Evolutionary conservation across 176 grass and related monocot species (phyloP).

Genomic region (Aegilops longissima): DNA sequence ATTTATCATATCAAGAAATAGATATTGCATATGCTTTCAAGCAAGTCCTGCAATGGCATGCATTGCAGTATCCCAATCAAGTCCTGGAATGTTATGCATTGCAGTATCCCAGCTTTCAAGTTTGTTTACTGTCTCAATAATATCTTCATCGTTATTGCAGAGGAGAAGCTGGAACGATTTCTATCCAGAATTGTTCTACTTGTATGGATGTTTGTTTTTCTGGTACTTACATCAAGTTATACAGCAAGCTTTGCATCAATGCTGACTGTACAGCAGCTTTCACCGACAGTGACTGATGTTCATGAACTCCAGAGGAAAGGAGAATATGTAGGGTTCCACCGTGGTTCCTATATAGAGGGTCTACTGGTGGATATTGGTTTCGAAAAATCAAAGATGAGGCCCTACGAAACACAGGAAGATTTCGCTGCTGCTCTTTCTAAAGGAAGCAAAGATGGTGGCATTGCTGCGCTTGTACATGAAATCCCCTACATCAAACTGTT

Average conservation of each 20-base stretch:
- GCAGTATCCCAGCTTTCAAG: neutral
- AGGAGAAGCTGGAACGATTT: constrained; percentile 34
- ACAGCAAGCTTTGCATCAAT: constrained; percentile 70
- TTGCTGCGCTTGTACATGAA: constrained; percentile 44
- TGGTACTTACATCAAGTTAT: constrained; percentile 60
- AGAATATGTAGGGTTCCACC: constrained; percentile 37
- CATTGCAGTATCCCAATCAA: no score
- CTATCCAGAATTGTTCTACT: constrained; percentile 40
- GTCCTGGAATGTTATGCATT: neutral
- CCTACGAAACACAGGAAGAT: constrained; percentile 25
- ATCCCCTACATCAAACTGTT: constrained; percentile 50
- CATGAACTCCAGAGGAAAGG: constrained; percentile 44
- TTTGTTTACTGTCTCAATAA: constrained; percentile 1
- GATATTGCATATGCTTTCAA: neutral
- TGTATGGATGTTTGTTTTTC: constrained; percentile 44
- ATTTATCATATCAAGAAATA: neutral
- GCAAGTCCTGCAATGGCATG: neutral
- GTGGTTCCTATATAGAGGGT: constrained; percentile 25
- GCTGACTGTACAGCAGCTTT: constrained; percentile 53
- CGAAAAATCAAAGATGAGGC: constrained; percentile 29
- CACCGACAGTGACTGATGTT: constrained; percentile 40
- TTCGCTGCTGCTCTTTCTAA: constrained; percentile 23
- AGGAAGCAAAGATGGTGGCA: constrained; percentile 28
- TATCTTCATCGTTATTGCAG: constrained; percentile 23
- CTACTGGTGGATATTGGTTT: constrained; percentile 30